phyloP scores from a whole-genome alignment of 2,329 filamentous ascomycete species.

The Colletotrichum eremochloae region DNA sequence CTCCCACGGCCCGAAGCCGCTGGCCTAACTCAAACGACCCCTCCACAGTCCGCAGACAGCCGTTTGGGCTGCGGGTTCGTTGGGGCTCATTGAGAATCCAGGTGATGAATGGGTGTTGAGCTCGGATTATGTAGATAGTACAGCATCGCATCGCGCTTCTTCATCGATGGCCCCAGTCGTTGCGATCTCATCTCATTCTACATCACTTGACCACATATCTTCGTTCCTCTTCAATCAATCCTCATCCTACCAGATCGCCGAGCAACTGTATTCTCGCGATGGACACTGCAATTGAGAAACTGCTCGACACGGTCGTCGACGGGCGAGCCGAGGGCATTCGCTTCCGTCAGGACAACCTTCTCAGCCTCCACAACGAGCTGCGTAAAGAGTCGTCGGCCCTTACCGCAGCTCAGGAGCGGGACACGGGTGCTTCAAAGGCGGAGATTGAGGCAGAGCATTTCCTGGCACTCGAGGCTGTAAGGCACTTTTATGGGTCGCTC shows the following conservation, averaged over 20 bases:
- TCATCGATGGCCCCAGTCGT: not conserved
- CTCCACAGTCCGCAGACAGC: not conserved
- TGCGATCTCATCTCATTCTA: not conserved
- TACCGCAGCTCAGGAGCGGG: conserved; percentile 55
- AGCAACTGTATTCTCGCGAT: not conserved
- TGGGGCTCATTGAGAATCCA: not conserved
- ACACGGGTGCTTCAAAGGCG: conserved; percentile 47
- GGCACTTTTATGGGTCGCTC: conserved; percentile 55
- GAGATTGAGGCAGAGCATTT: conserved; percentile 56
- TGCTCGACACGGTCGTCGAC: conserved; percentile 59
- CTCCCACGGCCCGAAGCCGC: conserved; percentile 7
- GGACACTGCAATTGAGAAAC: conserved; percentile 37
- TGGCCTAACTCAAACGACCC: not conserved
- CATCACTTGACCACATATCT: not conserved
- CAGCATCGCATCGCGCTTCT: conserved; percentile 13
- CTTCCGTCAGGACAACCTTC: conserved; percentile 61
- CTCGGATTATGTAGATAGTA: conserved; percentile 15
- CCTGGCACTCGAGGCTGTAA: conserved; percentile 55
- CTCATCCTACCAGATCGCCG: not conserved
- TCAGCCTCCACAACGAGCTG: conserved; percentile 56
- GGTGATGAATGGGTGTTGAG: not conserved
- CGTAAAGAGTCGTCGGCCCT: conserved; percentile 52
- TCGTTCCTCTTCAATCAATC: not conserved
- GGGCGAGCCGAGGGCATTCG: conserved; percentile 59
- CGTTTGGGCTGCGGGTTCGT: conserved; percentile 7